Evolutionary conservation across 305 asterid genomes (phyloP), one percentile per base, ranked within the genome.

Genomic region (Solanum aculeatissimum): DNA sequence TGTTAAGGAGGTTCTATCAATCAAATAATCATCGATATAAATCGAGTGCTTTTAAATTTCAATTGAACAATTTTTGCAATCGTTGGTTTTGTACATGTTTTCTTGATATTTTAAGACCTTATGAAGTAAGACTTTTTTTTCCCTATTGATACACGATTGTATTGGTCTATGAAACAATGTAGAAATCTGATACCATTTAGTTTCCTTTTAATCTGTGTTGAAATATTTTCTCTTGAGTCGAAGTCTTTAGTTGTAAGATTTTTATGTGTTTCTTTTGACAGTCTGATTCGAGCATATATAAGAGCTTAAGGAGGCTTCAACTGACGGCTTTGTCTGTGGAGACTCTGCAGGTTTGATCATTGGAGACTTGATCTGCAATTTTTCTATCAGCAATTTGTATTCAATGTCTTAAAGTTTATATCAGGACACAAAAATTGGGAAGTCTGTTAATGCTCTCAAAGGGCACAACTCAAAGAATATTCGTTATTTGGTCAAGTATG

Each of bases 301-400:
- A 93, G 83, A 92, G 93, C 23, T 88, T 97, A 87, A 94, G 95
- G 91, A 89, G 85, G 92, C 95, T 97, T 86, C 96, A 93, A 89
- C 85, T 91, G 57, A 92, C 91, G 97, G 88, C 58, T 85, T 85
- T 97, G 81, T 86, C 94, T 21, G 92, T 94, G 86, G 99, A 95
- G 90, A 92, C 87, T 87, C 89, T 97, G 43, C 93, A 93, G 98
- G 99, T 95, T 89, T 45, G 84, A 84, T 83, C 85, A 27, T 81
- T 75, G 19, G 84, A 29, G n/a, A 71, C 68, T 85, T 62, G 43
- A 35, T 27, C 9, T 29, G 19, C 47, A 25, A 9, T 78, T 2
- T n/a, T 40, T 82, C 75, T 51, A 57, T 6, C 23, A n/a, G 74
- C 53, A 15, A 62, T 60, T 23, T 19, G 16, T 40, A 72, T 68